phyloP scores from a whole-genome alignment of 2,329 filamentous ascomycete species.

The Fusarium abutilonis region DNA sequence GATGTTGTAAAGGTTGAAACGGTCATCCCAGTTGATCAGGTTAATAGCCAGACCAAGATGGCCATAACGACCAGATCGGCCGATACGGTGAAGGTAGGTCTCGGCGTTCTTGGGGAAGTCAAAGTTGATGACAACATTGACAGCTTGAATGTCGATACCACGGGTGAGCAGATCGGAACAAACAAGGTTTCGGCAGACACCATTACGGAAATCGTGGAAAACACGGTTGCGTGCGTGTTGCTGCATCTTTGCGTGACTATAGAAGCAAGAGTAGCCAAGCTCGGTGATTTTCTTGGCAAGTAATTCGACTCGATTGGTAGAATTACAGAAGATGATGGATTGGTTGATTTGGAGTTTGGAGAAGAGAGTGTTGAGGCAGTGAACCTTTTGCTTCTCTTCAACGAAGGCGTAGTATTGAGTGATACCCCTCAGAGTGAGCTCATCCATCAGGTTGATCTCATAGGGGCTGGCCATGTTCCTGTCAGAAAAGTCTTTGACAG shows the following conservation, averaged over 20 bases:
- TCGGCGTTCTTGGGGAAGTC: constrained; percentile 99
- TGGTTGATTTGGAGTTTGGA: constrained; percentile 99
- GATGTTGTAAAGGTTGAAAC: constrained; percentile 98
- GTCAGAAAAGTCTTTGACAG: constrained; percentile 97
- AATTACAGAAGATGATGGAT: constrained; percentile 99
- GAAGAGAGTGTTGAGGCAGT: constrained; percentile 98
- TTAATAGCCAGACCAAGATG: constrained; percentile 98
- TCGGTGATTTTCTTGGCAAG: constrained; percentile 99
- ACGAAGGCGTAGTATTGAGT: constrained; percentile 99
- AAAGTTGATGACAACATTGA: constrained; percentile 99
- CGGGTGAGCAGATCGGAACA: constrained; percentile 97
- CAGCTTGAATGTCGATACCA: constrained; percentile 99
- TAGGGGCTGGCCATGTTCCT: constrained; percentile 97
- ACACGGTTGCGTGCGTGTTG: constrained; percentile 97
- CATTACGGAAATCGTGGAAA: constrained; percentile 99
- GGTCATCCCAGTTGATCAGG: constrained; percentile 98
- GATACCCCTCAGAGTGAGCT: constrained; percentile 96
- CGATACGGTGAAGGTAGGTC: constrained; percentile 97
- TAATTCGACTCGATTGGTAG: constrained; percentile 96
- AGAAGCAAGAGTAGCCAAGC: constrained; percentile 98
- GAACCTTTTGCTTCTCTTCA: constrained; percentile 98
- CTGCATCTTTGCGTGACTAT: constrained; percentile 98
- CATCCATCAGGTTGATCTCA: constrained; percentile 99
- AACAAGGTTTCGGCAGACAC: constrained; percentile 96
- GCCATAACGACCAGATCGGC: constrained; percentile 95